phyloP scores from a whole-genome alignment of 1,284 basidiomycete species.

The Wallemia mellicola region DNA sequence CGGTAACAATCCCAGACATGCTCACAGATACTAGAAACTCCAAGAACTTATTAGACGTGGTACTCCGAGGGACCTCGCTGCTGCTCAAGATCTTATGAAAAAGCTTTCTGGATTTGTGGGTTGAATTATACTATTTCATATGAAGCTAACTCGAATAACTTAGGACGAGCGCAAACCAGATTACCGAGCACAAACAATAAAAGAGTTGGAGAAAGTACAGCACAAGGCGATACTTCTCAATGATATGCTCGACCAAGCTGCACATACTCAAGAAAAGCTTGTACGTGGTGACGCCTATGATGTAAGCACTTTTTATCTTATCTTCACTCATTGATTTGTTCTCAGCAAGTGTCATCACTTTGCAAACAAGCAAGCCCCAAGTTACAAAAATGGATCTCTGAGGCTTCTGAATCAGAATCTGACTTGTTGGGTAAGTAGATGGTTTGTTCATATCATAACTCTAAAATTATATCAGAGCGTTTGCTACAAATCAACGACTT shows the following conservation, averaged over 20 bases:
- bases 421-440: conserved; percentile 43
- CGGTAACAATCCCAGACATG: background rate
- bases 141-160: background rate
- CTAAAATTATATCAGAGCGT: conserved; percentile 27
- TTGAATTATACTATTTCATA: conserved; percentile 2
- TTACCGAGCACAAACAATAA: conserved; percentile 60
- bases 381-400: conserved; percentile 94
- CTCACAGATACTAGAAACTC: conserved; percentile 29
- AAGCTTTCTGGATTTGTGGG: conserved; percentile 52
- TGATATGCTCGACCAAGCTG: conserved; percentile 82
- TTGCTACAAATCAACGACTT: conserved; percentile 90
- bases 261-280: conserved; percentile 18
- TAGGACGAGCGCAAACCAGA: conserved; percentile 69
- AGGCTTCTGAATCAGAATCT: conserved; percentile 48
- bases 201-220: conserved; percentile 80
- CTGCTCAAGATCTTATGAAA: conserved; percentile 96
- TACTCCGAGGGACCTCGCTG: conserved; percentile 75
- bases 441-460: background rate
- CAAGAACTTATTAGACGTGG: conserved; percentile 92
- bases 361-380: conserved; percentile 62
- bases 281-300: conserved; percentile 67
- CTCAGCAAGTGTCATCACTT: conserved; percentile 62
- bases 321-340: too few relatives aligned
- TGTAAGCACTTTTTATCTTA: conserved; percentile 20
- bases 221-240: conserved; percentile 76